Evolutionary conservation across 2,329 filamentous ascomycete species (phyloP), one percentile per base, ranked within the genome.

Genomic region (Colletotrichum magnum): DNA sequence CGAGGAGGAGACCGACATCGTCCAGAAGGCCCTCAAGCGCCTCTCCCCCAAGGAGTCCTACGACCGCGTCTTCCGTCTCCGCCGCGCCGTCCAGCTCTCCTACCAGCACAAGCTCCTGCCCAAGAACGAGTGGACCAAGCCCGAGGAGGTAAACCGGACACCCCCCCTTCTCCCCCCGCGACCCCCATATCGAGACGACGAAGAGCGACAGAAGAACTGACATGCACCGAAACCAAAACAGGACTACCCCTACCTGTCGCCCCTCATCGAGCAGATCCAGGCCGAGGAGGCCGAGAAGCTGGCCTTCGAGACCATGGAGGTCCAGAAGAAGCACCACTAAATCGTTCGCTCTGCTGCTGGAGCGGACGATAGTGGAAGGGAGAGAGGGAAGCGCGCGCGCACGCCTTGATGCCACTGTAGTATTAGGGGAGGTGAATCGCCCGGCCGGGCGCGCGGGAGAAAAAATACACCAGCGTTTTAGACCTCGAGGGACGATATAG

Each of bases 21-120:
- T 97, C 77, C 92, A 96, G 83, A 89, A 92, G 76, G 96, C 96
- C 72, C 89, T 99, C 79, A 93, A 93, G 89, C 94, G 96, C 81
- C 93, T 99, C 72, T 90, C 93, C 68, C 89, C 94, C 77, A 94
- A 97, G 87, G 94, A 96, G 81, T 89, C 92, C 77, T 98, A 98
- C 86, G 96, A 99, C 87, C 95, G 96, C 82, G 90, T 98, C 81
- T 99, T 94, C 92, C 95, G 96, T 79, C 90, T 99, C 83, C 94
- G 96, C 86, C 92, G 96, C 84, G 95, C 96, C 77, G 91, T 97
- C 85, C 96, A 99, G 85, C 86, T 84, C 82, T 89, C 86, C 77
- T 81, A 89, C 78, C 81, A 86, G 77, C 89, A 91, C 81, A 89
- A 90, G 84, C 83, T 91, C 71, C 85, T 92, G 64, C 88, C 89